A percentile compares a stretch with the other conserved stretches of the same genome.
Conservation (phyloP, 139 green algal species). For the Nannochloris sp. region DNA sequence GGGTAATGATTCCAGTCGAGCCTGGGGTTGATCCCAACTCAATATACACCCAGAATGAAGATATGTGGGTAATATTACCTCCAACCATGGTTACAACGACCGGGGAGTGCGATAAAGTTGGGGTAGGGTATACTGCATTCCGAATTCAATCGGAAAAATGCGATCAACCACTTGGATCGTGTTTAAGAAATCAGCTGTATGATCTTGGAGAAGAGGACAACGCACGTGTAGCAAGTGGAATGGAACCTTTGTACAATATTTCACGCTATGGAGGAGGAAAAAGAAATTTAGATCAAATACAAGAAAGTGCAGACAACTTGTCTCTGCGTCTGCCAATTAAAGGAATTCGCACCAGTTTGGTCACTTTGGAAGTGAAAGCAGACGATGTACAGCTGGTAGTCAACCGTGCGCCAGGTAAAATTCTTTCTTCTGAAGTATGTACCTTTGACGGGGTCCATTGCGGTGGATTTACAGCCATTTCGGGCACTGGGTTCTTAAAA, state of each 20-base stretch:
- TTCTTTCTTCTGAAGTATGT: conserved; percentile 49
- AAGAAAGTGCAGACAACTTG: not conserved
- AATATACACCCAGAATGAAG: conserved; percentile 32
- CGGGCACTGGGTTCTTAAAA: conserved; percentile 49
- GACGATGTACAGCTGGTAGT: conserved; percentile 52
- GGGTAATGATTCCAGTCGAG: conserved; percentile 25
- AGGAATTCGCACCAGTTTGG: conserved; percentile 42
- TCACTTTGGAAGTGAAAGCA: conserved; percentile 52
- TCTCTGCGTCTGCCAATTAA: conserved; percentile 52
- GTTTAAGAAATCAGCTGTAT: conserved; percentile 58
- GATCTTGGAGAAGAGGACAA: conserved; percentile 49
- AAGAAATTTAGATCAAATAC: conserved; percentile 9
- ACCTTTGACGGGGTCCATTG: conserved; percentile 39
- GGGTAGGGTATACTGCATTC: conserved; percentile 22
- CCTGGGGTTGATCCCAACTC: conserved; percentile 9
- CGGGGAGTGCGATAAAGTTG: conserved; percentile 62
- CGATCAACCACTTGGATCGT: conserved; percentile 18
- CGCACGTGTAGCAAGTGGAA: conserved; percentile 32
- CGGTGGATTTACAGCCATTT: conserved; percentile 62
- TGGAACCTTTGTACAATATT: conserved; percentile 54
- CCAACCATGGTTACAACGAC: conserved; percentile 15
- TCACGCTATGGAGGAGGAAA: conserved; percentile 39
- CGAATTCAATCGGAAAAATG: conserved; percentile 15
- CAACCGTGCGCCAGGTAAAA: conserved; percentile 54
- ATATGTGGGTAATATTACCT: conserved; percentile 71